These are phyloP conservation scores for Colletotrichum paranaense DNA, from an alignment of 2,329 filamentous ascomycete species.

Conservation along the genomic window DNA sequence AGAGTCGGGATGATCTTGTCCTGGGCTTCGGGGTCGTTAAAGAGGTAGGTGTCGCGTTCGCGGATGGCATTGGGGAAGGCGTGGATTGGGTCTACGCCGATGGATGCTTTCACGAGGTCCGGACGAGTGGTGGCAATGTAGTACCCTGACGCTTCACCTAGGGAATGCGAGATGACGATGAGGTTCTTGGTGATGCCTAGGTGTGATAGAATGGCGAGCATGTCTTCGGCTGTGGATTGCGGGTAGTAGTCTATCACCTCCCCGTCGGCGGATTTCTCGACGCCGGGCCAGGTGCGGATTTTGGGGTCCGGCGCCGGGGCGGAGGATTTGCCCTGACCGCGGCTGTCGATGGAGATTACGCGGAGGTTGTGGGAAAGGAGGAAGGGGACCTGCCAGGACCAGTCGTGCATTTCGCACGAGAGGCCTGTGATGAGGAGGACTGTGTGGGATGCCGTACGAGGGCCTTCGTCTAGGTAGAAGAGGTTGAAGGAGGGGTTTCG, in stretches of 20 bases:
- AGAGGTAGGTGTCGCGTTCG: neutral
- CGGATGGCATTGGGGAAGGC: neutral
- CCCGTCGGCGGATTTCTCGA: conserved; percentile 8
- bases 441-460: neutral
- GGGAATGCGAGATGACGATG: conserved; percentile 17
- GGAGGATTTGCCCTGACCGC: conserved; percentile 21
- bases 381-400: conserved; percentile 16
- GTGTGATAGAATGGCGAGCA: conserved; percentile 1
- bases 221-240: conserved; percentile 22
- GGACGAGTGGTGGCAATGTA: conserved; percentile 5
- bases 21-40: neutral
- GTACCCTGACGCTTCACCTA: conserved; percentile 14
- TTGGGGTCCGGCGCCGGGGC: conserved; percentile 3
- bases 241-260: conserved; percentile 28
- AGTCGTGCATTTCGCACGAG: conserved; percentile 27
- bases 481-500: conserved; percentile 9
- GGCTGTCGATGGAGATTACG: conserved; percentile 21
- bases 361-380: conserved; percentile 14
- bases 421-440: conserved; percentile 22
- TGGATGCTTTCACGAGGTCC: conserved; percentile 4
- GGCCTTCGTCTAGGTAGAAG: conserved; percentile 26
- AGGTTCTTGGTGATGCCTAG: conserved; percentile 8
- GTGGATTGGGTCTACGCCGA: conserved; percentile 16
- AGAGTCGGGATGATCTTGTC: neutral
- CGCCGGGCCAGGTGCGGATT: conserved; percentile 17